Base-by-base conservation (phyloP, 2,329 filamentous ascomycete genomes). In the Ophiobolus disseminans region DNA sequence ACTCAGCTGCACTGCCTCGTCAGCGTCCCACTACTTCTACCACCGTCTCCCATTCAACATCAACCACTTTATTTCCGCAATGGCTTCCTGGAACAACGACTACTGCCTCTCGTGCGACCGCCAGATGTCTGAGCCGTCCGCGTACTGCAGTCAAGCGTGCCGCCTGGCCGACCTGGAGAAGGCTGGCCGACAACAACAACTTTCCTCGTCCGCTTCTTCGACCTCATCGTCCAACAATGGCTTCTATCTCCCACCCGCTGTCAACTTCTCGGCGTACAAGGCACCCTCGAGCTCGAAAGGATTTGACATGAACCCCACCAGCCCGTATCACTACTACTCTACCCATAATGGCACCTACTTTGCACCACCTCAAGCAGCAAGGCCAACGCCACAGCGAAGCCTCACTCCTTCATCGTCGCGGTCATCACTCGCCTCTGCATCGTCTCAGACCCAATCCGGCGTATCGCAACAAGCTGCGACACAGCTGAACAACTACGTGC, bases 21-120 rank as follows among this genome's bases (percentile, higher is more conserved):
- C 43, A 38, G 44, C 40, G 30, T 16, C 25, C 37, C 23, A 21
- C 16, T n/a, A 39, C 20, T 35, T 40, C 19, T 39, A 39, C n/a
- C 34, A 22, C 38, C 40, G 3, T 28, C 39, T 17, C 34, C 48
- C 28, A 39, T 41, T 31, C 19, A 37, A 52, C 26, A 40, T 38
- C 39, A 32, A 41, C 20, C 40, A 26, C 16, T 20, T 45, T 23
- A 19, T n/a, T 25, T 32, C 40, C 30, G 35, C 57, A 47, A 75
- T 75, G 73, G 61, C 72, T 61, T 70, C 70, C 57, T 66, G 73
- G 43, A 79, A 89, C 65, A 90, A 89, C 74, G 88, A 95, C 76
- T 96, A 91, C 83, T 97, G 92, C 82, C 86, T 97, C 65, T 86
- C 89, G 78, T 97, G 92, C 80, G 92, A 97, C 78, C 88, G 88